These are phyloP conservation scores for Penicillium ochrochloron DNA, from an alignment of 495 filamentous ascomycete genomes.

Conservation along the genomic window DNA sequence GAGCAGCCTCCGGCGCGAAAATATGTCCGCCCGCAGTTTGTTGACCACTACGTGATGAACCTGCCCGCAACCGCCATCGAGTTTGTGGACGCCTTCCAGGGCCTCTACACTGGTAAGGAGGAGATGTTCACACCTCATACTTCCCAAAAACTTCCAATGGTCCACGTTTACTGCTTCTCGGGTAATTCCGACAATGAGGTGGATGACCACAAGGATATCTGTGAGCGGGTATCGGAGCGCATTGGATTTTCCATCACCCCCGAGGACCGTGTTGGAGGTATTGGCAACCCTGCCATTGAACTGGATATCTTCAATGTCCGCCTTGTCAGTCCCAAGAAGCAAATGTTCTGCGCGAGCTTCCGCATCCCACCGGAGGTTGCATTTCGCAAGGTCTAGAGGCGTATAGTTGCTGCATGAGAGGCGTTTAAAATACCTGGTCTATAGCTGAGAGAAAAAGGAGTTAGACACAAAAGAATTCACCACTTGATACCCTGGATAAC, in stretches of 20 bases:
- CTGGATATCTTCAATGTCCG: conserved; percentile 77
- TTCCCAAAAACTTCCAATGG: conserved; percentile 66
- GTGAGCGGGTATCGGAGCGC: conserved; percentile 65
- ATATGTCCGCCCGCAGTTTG: conserved; percentile 63
- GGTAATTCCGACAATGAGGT: conserved; percentile 73
- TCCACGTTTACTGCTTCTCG: conserved; percentile 92
- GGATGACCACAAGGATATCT: conserved; percentile 65
- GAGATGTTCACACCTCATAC: conserved; percentile 66
- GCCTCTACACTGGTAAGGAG: conserved; percentile 74
- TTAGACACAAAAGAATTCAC: conserved; percentile 13
- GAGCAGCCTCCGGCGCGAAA: conserved; percentile 47
- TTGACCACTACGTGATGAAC: conserved; percentile 96
- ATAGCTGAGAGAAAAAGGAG: neutral
- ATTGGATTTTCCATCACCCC: conserved; percentile 64
- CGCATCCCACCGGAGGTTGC: conserved; percentile 80
- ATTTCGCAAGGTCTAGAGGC: conserved; percentile 52
- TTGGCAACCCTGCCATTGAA: conserved; percentile 53
- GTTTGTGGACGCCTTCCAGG: conserved; percentile 85
- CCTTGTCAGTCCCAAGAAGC: conserved; percentile 89
- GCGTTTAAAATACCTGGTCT: conserved; percentile 18
- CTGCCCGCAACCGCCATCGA: conserved; percentile 85
- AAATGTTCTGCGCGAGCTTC: conserved; percentile 96
- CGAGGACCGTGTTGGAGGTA: conserved; percentile 55
- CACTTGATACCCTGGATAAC: conserved; percentile 21
- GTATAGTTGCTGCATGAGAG: conserved; percentile 20